Evolutionary conservation across 2,329 filamentous ascomycete genomes (phyloP).

Genomic region (Aspergillus sp.): DNA sequence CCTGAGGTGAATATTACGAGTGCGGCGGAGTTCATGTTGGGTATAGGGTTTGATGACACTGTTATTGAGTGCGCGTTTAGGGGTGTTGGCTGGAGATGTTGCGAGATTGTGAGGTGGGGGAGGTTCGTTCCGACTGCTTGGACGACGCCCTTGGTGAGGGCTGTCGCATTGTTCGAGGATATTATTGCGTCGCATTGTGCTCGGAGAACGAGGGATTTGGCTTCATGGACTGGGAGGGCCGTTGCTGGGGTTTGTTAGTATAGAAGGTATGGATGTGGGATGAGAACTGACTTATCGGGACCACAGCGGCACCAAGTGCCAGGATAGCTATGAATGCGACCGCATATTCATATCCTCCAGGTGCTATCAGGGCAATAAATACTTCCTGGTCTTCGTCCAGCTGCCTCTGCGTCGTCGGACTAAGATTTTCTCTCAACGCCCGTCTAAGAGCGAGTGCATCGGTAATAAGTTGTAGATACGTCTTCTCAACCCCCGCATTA

Average conservation of each 20-base stretch:
- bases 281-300: conserved; percentile 30
- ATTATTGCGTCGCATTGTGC: conserved; percentile 23
- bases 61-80: conserved; percentile 10
- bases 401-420: conserved; percentile 17
- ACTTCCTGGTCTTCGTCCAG: conserved; percentile 30
- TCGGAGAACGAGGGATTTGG: conserved; percentile 30
- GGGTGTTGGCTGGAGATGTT: background rate
- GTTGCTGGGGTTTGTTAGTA: conserved; percentile 15
- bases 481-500: conserved; percentile 32
- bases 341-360: conserved; percentile 38
- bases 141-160: conserved; percentile 6
- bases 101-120: background rate
- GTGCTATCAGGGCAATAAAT: conserved; percentile 33
- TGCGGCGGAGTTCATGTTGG: conserved; percentile 31
- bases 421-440: conserved; percentile 17
- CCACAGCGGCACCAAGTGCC: conserved; percentile 34
- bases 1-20: conserved; percentile 41
- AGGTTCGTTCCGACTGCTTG: background rate
- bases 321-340: conserved; percentile 36
- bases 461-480: conserved; percentile 32
- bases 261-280: background rate
- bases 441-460: conserved; percentile 31
- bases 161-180: conserved; percentile 16
- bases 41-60: conserved; percentile 30
- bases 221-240: conserved; percentile 32